Evolutionary conservation across 179 eudicot species (phyloP), one percentile per base, ranked within the genome.

Genomic region (Amaranthus tricolor): DNA sequence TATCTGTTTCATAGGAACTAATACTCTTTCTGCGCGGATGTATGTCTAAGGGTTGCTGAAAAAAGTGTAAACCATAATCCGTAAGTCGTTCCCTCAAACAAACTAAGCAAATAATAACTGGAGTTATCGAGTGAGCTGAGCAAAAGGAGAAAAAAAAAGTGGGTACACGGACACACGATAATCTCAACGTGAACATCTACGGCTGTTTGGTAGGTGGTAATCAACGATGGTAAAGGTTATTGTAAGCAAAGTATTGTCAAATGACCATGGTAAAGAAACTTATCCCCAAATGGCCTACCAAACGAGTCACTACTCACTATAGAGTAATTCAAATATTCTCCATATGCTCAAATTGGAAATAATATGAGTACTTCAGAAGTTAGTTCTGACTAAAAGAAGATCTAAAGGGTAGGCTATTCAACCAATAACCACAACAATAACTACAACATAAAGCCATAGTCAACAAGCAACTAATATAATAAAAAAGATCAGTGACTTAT

Each of bases 31-130:
- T 81, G 69, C 84, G 86, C n/a, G 96, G 89, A 50, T 83, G 87
- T 74, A 90, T 83, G 64, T 95, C 96, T 81, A 86, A 74, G 47
- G 89, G 84, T 61, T 88, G 83, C 96, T 89, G 93, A 84, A 72
- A 69, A 82, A 15, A 81, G 50, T 43, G 53, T 14, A 69, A 63
- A 76, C 1, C 60, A 62, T 74, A 64, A 50, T 15, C 66, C 52
- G 4, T 55, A 66, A 12, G 49, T 63, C 40, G 55, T 12, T 47
- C 48, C 43, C 50, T 21, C 59, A 61, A 62, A 58, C 49, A 45
- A 66, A 10, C 59, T 72, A 13, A 20, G 13, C 45, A 8, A 5
- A 7, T 17, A 56, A 58, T 43, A 58, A 51, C 58, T 45, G 31
- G 31, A 24, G 31, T 24, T 24, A 24, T 24, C 31, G 6, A 44